A percentile compares a stretch with the other conserved stretches of the same genome.
Conservation (phyloP, 768 basidiomycete genomes). For the Boletus speciosus region DNA sequence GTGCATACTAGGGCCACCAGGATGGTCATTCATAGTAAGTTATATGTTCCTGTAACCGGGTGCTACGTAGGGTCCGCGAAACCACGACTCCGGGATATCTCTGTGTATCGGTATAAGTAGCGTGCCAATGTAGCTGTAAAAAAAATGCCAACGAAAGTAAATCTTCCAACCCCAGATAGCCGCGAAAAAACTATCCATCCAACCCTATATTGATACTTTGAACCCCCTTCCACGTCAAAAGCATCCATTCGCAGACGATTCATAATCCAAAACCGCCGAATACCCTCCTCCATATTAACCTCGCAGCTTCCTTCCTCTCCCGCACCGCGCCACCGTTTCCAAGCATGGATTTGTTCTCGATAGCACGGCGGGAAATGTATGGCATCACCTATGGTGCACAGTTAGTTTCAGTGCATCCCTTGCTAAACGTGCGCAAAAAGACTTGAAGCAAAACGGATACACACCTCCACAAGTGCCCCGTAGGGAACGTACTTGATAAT, state of each 20-base stretch:
- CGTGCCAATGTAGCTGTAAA: neutral
- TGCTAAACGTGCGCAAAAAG: too few relatives aligned
- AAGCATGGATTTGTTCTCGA: slow-evolving; percentile 90
- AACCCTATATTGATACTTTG: neutral
- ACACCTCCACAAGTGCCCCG: slow-evolving; percentile 63
- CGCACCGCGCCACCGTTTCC: slow-evolving; percentile 61
- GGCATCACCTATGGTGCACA: slow-evolving; percentile 68
- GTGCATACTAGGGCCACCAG: too few relatives aligned
- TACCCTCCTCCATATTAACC: slow-evolving; percentile 29
- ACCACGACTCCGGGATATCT: neutral
- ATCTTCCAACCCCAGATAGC: neutral
- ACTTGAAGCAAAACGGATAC: neutral
- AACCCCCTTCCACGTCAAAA: neutral
- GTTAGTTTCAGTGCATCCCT: neutral
- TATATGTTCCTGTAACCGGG: neutral
- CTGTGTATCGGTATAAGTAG: neutral
- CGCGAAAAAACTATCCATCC: neutral
- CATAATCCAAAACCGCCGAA: slow-evolving; percentile 28
- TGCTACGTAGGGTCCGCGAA: neutral
- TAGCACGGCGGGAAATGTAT: slow-evolving; percentile 81
- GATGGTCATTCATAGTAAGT: neutral
- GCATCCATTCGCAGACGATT: neutral
- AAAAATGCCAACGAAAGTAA: neutral
- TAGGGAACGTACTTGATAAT: slow-evolving; percentile 85
- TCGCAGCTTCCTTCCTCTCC: slow-evolving; percentile 30